Evolutionary conservation across 129 eudicot species (phyloP).

Genomic region (Escallonia herrerae): DNA sequence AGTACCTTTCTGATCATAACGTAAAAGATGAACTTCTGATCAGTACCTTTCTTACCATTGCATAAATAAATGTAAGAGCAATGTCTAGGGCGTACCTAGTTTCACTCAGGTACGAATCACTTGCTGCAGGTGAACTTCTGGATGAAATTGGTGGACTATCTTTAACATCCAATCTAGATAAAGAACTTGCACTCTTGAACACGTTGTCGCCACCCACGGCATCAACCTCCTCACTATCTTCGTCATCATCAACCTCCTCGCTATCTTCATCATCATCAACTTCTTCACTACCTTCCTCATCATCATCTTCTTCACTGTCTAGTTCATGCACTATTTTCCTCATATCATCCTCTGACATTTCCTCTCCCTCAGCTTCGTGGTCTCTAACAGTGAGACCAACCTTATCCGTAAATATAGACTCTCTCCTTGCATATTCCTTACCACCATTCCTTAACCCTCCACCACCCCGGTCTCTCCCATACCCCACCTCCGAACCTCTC

Average conservation of each 20-base stretch:
- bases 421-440: constrained; percentile 31
- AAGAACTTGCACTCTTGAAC: constrained; percentile 24
- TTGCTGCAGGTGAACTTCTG: constrained; percentile 33
- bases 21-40: no score
- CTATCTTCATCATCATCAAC: constrained; percentile 18
- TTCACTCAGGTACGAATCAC: constrained; percentile 72
- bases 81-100: constrained; percentile 44
- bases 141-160: constrained; percentile 18
- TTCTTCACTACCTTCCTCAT: constrained; percentile 34
- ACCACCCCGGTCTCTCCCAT: constrained; percentile 25
- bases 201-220: constrained; percentile 11
- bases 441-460: constrained; percentile 28
- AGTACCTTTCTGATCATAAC: no score
- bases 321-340: constrained; percentile 34
- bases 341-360: constrained; percentile 17
- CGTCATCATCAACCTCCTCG: constrained; percentile 36
- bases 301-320: constrained; percentile 39
- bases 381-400: neutral
- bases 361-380: constrained; percentile 21
- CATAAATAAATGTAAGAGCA: no score
- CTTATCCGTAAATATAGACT: constrained; percentile 22
- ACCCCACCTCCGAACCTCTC: constrained; percentile 14
- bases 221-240: constrained; percentile 17
- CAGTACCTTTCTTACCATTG: no score
- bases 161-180: constrained; percentile 7